Evolutionary conservation across 352 stramenopile species (phyloP), one percentile per base, ranked within the genome.

Genomic region (Globisporangium perplexum): DNA sequence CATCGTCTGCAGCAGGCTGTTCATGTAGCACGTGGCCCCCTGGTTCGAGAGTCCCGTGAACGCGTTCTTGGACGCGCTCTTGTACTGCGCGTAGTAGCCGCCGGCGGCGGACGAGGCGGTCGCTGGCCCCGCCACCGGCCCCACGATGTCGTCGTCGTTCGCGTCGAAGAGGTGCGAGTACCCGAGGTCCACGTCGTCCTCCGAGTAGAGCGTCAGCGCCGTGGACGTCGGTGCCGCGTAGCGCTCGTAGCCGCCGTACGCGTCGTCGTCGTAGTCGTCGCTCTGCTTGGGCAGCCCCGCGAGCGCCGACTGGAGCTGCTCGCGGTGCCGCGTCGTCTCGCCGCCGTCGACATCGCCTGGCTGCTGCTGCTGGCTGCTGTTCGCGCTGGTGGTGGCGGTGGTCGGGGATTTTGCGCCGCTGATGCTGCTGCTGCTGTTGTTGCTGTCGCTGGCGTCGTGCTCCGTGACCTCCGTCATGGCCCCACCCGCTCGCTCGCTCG

Each of bases 21-120:
- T 97, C 85, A 97, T 96, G 71, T 97, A 97, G 67, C 90, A 97
- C n/a, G 88, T 97, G 15, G 86, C 88, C 22, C 86, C 90, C 53
- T 96, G 88, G 61, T 97, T 97, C 20, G 74, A 91, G 2, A 97
- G 66, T 0, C 88, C 88, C 38, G 78, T 89, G 63, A 84, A 93
- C 31, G 54, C 56, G 47, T 83, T 89, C 44, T 53, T 55, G n/a
- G 53, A 28, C 4, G 36, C 14, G 0, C 23, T 15, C 17, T 54
- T 41, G 55, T 50, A 36, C 20, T 39, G 22, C 15, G 35, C 18
- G 54, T 50, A 57, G 36, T 39, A 53, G 38, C 44, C 41, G 36
- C 52, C 15, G n/a, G 24, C 38, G n/a, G 47, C 47, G 7, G 30
- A 55, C n/a, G n/a, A n/a, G n/a, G n/a, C n/a, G n/a, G n/a, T n/a